Conservation (phyloP, 495 filamentous ascomycete species). For the Aspergillus taichungensis region DNA sequence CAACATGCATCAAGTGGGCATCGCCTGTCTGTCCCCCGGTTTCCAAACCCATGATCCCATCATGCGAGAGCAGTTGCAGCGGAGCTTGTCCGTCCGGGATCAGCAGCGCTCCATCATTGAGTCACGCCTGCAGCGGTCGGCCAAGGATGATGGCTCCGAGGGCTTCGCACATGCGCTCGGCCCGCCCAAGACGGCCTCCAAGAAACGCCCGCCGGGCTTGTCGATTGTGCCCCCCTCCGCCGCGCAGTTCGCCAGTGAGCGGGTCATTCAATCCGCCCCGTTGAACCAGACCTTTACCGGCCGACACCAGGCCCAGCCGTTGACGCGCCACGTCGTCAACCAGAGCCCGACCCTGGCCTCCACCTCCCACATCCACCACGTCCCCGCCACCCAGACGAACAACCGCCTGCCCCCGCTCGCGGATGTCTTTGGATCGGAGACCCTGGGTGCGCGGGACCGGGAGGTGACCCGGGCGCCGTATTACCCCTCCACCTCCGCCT, state of each 20-base stretch:
- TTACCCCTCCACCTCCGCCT: conserved; percentile 37
- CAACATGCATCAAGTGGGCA: conserved; percentile 82
- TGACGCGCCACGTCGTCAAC: conserved; percentile 75
- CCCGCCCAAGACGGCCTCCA: conserved; percentile 56
- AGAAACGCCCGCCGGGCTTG: conserved; percentile 78
- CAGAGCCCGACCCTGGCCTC: conserved; percentile 78
- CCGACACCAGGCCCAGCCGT: conserved; percentile 68
- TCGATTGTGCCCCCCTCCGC: conserved; percentile 97
- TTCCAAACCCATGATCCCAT: conserved; percentile 94
- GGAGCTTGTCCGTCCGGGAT: conserved; percentile 87
- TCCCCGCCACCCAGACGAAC: conserved; percentile 78
- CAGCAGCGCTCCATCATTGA: conserved; percentile 95
- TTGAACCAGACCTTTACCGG: conserved; percentile 95
- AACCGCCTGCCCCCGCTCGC: conserved; percentile 91
- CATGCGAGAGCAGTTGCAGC: conserved; percentile 90
- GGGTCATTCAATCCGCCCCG: conserved; percentile 94
- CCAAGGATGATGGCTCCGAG: conserved; percentile 62
- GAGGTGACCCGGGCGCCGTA: conserved; percentile 30
- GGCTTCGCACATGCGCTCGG: conserved; percentile 47
- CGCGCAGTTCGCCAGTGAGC: conserved; percentile 87
- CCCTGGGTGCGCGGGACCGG: conserved; percentile 47
- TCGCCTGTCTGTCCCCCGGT: conserved; percentile 90
- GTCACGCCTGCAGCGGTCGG: conserved; percentile 76
- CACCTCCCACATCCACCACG: conserved; percentile 85
- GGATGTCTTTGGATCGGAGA: conserved; percentile 82